A percentile compares a stretch with the other conserved stretches of the same genome.
phyloP scores from a whole-genome alignment of 441 rosid genomes.

The Capsella rubella region DNA sequence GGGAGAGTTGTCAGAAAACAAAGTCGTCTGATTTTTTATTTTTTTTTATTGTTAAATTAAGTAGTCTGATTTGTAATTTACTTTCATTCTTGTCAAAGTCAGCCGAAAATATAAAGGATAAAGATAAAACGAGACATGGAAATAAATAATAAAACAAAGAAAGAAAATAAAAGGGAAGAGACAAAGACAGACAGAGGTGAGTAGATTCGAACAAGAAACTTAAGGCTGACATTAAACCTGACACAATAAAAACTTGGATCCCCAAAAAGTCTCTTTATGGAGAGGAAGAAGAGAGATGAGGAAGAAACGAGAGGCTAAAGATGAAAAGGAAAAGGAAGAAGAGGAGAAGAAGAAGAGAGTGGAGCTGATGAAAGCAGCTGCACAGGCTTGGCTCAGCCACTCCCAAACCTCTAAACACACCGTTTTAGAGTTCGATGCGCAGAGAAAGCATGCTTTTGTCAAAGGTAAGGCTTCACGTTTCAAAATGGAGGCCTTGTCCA shows the following conservation, averaged over 20 bases:
- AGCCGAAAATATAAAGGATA: conserved; percentile 30
- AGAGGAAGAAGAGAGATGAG: conserved; percentile 29
- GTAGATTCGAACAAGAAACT: conserved; percentile 37
- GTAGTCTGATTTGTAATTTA: neutral
- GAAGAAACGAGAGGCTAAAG: conserved; percentile 49
- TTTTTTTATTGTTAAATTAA: neutral
- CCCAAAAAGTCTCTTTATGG: conserved; percentile 20
- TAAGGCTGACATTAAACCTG: conserved; percentile 39
- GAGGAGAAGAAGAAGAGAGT: conserved; percentile 40
- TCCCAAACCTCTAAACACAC: conserved; percentile 49
- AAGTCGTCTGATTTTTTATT: neutral
- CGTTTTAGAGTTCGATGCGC: conserved; percentile 60
- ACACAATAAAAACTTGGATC: conserved; percentile 14
- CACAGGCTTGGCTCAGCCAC: conserved; percentile 79
- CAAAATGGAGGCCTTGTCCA: conserved; percentile 61
- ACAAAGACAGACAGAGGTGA: neutral
- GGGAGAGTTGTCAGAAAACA: neutral
- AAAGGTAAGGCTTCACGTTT: conserved; percentile 65
- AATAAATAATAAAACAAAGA: conserved; percentile 1
- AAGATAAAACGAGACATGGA: conserved; percentile 11
- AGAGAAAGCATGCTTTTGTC: conserved; percentile 48
- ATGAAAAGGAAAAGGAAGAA: conserved; percentile 41
- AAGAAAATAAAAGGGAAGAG: neutral
- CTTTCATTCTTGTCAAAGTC: neutral
- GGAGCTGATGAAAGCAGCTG: conserved; percentile 79